Evolutionary conservation across 108 stramenopile species (phyloP).

Genomic region (Skeletonema potamos): DNA sequence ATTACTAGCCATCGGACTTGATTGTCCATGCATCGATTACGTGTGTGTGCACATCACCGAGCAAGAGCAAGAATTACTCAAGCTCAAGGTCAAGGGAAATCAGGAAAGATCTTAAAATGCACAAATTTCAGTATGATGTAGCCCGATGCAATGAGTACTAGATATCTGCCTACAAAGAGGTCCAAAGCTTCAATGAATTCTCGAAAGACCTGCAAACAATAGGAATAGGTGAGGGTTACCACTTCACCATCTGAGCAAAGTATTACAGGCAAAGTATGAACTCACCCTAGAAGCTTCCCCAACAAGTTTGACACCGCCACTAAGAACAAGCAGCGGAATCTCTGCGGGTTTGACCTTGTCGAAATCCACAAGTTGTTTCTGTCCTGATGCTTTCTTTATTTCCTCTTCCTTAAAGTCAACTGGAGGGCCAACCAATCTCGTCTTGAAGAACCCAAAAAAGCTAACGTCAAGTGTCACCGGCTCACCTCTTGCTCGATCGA

Average conservation of each 20-base stretch:
- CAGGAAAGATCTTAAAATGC: constrained; percentile 93
- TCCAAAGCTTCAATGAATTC: constrained; percentile 80
- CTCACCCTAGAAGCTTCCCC: constrained; percentile 73
- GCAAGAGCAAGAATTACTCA: too few relatives aligned
- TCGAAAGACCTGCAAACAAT: constrained; percentile 48
- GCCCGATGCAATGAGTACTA: constrained; percentile 79
- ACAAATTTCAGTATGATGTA: constrained; percentile 89
- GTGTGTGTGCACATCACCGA: too few relatives aligned
- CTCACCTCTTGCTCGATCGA: constrained; percentile 81
- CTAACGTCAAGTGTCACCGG: constrained; percentile 88
- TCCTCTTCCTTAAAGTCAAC: constrained; percentile 49
- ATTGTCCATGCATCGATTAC: too few relatives aligned
- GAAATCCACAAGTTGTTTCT: constrained; percentile 49
- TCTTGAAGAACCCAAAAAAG: constrained; percentile 75
- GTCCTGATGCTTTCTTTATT: constrained; percentile 15
- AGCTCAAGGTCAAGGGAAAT: constrained; percentile 83
- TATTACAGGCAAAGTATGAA: background rate
- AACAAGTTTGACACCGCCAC: constrained; percentile 65
- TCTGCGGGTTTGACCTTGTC: constrained; percentile 40
- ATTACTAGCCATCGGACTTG: too few relatives aligned
- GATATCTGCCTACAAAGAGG: constrained; percentile 87
- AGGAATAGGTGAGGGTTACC: background rate
- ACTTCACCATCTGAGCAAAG: background rate
- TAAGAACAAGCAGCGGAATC: constrained; percentile 49
- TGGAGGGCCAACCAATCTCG: constrained; percentile 77